Evolutionary conservation across 257 asterid species (phyloP), one percentile per base, ranked within the genome.

Genomic region (Plectranthus barbatus): DNA sequence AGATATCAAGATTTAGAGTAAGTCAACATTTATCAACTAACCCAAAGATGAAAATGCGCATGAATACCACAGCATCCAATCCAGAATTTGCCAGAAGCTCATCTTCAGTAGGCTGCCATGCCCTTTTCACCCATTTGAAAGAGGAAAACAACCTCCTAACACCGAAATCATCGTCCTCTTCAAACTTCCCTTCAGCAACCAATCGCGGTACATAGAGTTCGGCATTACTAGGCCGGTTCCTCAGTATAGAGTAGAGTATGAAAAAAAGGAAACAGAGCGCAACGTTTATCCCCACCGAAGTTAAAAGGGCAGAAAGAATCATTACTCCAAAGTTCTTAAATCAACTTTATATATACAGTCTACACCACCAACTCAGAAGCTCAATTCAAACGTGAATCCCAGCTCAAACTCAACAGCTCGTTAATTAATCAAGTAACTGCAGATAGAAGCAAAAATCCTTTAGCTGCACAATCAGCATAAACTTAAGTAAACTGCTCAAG

Each of bases 11-110:
- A 47, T 19, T 1, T 8, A 49, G 4, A 55, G 9, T 4, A 33
- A 14, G 19, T 34, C 44, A 4, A 41, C 34, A 9, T 13, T 2
- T 41, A 9, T 49, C 23, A 46, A 78, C 79, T 71, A 56, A 89
- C 99, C 96, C 84, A 70, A 93, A 87, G 21, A 76, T 78, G 24
- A 82, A 82, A 76, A 93, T 85, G 64, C 96, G 94, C 90, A 93
- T 87, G 80, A 93, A 90, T 21, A 93, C 99, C 0, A 93, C 88
- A 14, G 95, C 99, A 76, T 93, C 99, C 78, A 93, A 79, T 20
- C 99, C 97, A 19, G 91, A 81, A 45, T 33, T 75, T 5, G 74
- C 42, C 78, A 93, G 42, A 52, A 93, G 80, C 73, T 93, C 95
- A 51, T 78, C 96, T 70, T 93, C 99, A 7, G 99, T 73, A 60